A percentile compares a stretch with the other conserved stretches of the same genome.
phyloP scores from a whole-genome alignment of 2,329 filamentous ascomycete species.

The Xylaria sp. region DNA sequence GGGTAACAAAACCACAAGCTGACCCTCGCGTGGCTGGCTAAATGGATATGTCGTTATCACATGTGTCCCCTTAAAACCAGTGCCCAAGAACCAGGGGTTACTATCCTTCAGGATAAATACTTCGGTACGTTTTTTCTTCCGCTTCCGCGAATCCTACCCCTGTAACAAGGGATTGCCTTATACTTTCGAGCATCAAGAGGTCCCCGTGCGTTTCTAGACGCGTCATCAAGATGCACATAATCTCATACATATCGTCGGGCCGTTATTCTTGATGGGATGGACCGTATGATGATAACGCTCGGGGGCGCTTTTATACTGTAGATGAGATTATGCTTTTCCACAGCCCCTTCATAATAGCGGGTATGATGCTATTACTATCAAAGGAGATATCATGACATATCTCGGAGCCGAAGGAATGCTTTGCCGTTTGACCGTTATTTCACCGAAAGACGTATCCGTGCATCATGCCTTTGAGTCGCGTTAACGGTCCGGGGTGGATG shows the following conservation, averaged over 20 bases:
- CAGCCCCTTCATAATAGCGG: not conserved
- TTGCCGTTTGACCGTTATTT: not conserved
- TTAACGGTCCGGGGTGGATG: not conserved
- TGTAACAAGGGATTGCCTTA: not conserved
- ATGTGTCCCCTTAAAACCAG: not conserved
- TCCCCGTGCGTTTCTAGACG: conserved; percentile 8
- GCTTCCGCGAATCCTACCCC: conserved; percentile 16
- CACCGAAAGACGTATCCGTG: not conserved
- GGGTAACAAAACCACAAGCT: conserved; percentile 11
- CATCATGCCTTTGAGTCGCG: not conserved
- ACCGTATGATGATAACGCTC: conserved; percentile 6
- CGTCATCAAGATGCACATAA: conserved; percentile 1
- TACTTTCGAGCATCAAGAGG: not conserved
- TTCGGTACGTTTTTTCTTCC: conserved; percentile 28
- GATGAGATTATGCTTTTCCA: not conserved
- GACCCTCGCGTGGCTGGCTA: conserved; percentile 15
- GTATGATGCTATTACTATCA: not conserved
- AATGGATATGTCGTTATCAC: conserved; percentile 16
- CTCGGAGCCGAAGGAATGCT: not conserved
- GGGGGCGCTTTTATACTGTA: not conserved
- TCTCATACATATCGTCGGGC: conserved; percentile 15
- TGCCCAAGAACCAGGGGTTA: not conserved
- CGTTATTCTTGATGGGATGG: not conserved
- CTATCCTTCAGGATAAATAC: conserved; percentile 34
- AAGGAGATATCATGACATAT: not conserved